Evolutionary conservation across 192 early-diverging fungal species (phyloP), one percentile per base, ranked within the genome.

Genomic region (Thamnidium elegans): DNA sequence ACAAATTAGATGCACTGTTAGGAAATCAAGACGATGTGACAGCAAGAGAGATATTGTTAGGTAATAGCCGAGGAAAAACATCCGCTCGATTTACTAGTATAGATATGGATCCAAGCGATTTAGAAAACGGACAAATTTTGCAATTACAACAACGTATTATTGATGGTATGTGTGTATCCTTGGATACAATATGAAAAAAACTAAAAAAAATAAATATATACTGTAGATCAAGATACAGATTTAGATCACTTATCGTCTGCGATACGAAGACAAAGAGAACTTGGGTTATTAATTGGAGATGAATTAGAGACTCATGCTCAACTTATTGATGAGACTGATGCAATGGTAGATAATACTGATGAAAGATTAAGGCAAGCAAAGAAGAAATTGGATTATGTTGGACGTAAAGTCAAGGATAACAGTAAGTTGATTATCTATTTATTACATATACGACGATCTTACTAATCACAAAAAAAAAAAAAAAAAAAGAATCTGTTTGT

Each of bases 181-280:
- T 31, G 9, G 14, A 19, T 34, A 34, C 31, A 55, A 0, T 31
- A 34, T 34, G 26, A 26, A 26, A 26, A 26, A 26, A 3, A 26
- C 1, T 30, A 34, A 32, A 43, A 5, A 44, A 11, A 55, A 15
- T 48, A 43, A 7, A 21, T 46, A 21, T 9, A 20, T 50, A 52
- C 2, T 9, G 9, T 72, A 89, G 89, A 90, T 61, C 91, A 92
- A 73, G 91, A 92, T 74, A 64, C 79, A n/a, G 85, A 87, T 58
- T 64, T 92, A 45, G 91, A 92, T 73, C 75, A 75, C 50, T 72
- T 92, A 10, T 73, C 74, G 32, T 69, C 69, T 7, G 80, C 85
- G 7, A 74, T 92, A 26, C 72, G 74, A 23, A 83, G 91, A 32
- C 91, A 90, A 66, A 79, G 83, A 65, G 81, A 89, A 47, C 65